phyloP scores from a whole-genome alignment of 2,329 filamentous ascomycete genomes.

The Clarireedia hainanense region DNA sequence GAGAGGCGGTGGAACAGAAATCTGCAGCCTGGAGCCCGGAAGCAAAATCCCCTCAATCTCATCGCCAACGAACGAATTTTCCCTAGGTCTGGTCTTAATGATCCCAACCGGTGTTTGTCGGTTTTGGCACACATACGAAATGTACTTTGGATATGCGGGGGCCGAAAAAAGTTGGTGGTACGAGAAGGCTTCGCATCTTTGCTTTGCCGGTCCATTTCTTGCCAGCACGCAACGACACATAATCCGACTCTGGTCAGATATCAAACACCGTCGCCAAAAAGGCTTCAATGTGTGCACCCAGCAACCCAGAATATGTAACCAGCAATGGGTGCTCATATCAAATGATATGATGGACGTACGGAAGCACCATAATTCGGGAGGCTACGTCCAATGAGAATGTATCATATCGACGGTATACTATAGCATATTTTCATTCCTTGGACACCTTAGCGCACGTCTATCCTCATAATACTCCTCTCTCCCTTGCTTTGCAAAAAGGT shows the following conservation, averaged over 20 bases:
- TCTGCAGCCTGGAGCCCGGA: constrained; percentile 9
- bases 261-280: background rate
- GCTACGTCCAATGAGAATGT: background rate
- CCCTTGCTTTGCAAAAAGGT: constrained; percentile 1
- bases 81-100: background rate
- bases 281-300: background rate
- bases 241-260: constrained; percentile 3
- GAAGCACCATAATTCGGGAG: no score
- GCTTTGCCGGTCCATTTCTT: background rate
- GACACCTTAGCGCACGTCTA: background rate
- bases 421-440: background rate
- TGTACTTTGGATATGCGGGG: background rate
- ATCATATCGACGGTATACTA: background rate
- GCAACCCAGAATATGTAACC: background rate
- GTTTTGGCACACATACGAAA: background rate
- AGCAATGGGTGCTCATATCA: background rate
- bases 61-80: background rate
- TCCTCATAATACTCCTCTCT: background rate
- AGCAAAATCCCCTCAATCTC: background rate
- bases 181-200: background rate
- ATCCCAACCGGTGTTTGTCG: background rate
- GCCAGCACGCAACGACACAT: background rate
- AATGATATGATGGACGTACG: background rate
- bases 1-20: constrained; percentile 4
- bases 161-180: background rate